Evolutionary conservation across 1,139 yeast species (phyloP).

Genomic region (Taphrina wiesneri): DNA sequence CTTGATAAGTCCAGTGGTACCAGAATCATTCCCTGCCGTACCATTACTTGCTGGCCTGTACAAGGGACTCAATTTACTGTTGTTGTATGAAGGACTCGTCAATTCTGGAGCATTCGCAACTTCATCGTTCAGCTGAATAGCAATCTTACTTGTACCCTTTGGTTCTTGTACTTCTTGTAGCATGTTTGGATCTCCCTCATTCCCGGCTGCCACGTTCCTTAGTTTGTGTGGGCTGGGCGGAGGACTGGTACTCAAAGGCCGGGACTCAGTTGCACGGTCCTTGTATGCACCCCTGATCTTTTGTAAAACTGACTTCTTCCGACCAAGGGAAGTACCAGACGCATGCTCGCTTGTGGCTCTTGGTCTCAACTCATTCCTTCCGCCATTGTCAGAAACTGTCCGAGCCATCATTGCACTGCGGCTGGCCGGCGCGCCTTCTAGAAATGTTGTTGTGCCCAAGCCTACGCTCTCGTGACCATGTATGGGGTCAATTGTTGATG

Average conservation of each 20-base stretch:
- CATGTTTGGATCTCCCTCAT: neutral
- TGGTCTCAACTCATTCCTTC: conserved; percentile 1
- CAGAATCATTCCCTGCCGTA: neutral
- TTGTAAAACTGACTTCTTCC: conserved; percentile 39
- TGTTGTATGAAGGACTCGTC: neutral
- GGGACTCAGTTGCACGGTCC: conserved; percentile 4
- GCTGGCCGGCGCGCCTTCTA: conserved; percentile 97
- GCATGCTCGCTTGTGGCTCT: conserved; percentile 15
- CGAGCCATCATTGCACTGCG: conserved; percentile 48
- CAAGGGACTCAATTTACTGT: conserved; percentile 15
- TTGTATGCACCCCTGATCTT: conserved; percentile 36
- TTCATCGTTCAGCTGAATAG: neutral
- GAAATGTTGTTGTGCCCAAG: conserved; percentile 82
- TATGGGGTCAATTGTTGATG: conserved; percentile 64
- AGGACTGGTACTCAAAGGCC: conserved; percentile 7
- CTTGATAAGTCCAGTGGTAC: conserved; percentile 18
- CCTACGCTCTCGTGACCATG: conserved; percentile 88
- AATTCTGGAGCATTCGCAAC: neutral
- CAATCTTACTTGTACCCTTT: neutral
- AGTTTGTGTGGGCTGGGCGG: conserved; percentile 2
- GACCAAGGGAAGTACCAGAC: conserved; percentile 32
- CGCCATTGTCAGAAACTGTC: conserved; percentile 20
- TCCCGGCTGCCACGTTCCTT: neutral
- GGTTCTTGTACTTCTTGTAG: neutral
- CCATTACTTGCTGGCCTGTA: conserved; percentile 25